Evolutionary conservation across 2,329 filamentous ascomycete species (phyloP), one percentile per base, ranked within the genome.

Genomic region (Aspergillus japonicus): DNA sequence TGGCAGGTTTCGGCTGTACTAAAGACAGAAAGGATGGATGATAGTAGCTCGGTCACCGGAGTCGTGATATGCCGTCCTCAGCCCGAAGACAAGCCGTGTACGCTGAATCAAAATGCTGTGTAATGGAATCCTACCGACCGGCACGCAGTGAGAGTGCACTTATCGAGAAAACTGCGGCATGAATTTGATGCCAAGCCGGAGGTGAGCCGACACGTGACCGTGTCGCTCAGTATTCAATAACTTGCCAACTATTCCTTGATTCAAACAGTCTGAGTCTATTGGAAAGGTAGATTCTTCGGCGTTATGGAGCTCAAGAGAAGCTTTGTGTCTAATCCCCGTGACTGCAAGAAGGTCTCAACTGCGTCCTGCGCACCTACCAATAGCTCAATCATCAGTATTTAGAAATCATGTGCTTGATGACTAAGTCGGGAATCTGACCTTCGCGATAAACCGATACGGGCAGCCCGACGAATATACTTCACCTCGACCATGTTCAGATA

Each of bases 171-270:
- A 67, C 67, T 72, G 71, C 72, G 72, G 72, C 63, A 69, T 67
- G 68, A 71, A 70, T 70, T 69, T 68, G 68, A 68, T 71, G 72
- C 72, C 72, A 73, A 74, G 72, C 67, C 69, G 67, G 67, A 69
- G 66, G 59, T 61, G 0, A 0, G 4, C 1, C n/a, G 64, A 47
- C 71, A 75, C 70, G 70, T 74, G 72, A 58, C 54, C 24, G 8
- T 11, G n/a, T n/a, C 6, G 7, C 11, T 7, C 44, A 31, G 6
- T 3, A 19, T 44, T 16, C 16, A 3, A 19, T 8, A 8, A 8
- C 6, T 7, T 19, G 5, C 14, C 39, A 16, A 19, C 14, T 19
- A 44, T 8, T 4, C 16, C 16, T 19, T 6, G 7, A 3, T 7
- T 1, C 6, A n/a, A 19, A 19, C 14, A n/a, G 39, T 19, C 39